Evolutionary conservation across 805 yeast species (phyloP).

Genomic region (Cyberlindnera mrakii): DNA sequence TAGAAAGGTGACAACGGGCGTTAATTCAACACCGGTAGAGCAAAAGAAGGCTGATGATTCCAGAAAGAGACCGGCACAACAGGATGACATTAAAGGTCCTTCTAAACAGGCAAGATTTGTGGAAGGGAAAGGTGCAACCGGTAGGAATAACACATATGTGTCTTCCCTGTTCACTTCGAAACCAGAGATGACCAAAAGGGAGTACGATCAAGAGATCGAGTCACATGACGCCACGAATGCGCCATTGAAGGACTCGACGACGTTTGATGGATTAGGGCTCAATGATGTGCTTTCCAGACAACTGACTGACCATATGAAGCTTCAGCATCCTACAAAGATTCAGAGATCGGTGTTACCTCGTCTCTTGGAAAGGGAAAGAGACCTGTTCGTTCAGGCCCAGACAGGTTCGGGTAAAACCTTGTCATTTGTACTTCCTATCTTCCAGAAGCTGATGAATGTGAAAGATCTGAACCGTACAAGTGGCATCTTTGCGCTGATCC

Average conservation of each 20-base stretch:
- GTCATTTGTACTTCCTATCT: conserved; percentile 78
- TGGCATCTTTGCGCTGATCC: conserved; percentile 83
- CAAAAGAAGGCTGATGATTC: conserved; percentile 1
- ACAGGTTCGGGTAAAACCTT: conserved; percentile 98
- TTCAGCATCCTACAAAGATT: conserved; percentile 74
- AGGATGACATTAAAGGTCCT: conserved; percentile 20
- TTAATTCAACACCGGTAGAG: conserved; percentile 6
- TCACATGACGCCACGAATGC: conserved; percentile 71
- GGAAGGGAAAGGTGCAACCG: conserved; percentile 46
- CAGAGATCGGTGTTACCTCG: conserved; percentile 78
- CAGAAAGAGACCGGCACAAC: conserved; percentile 12
- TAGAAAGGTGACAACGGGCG: conserved; percentile 1
- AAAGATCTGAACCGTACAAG: conserved; percentile 47
- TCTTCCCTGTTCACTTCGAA: conserved; percentile 81
- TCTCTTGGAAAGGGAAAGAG: conserved; percentile 39
- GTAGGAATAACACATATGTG: conserved; percentile 59
- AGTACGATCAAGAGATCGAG: conserved; percentile 29
- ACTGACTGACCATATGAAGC: conserved; percentile 48
- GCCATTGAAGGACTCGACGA: conserved; percentile 58
- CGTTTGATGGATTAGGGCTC: conserved; percentile 70
- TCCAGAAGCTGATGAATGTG: conserved; percentile 62
- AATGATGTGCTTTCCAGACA: conserved; percentile 46
- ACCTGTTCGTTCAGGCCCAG: conserved; percentile 89
- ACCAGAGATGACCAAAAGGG: conserved; percentile 41
- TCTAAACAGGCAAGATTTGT: conserved; percentile 34